Evolutionary conservation across 805 yeast genomes (phyloP), one percentile per base, ranked within the genome.

Genomic region (Komagataella populi): DNA sequence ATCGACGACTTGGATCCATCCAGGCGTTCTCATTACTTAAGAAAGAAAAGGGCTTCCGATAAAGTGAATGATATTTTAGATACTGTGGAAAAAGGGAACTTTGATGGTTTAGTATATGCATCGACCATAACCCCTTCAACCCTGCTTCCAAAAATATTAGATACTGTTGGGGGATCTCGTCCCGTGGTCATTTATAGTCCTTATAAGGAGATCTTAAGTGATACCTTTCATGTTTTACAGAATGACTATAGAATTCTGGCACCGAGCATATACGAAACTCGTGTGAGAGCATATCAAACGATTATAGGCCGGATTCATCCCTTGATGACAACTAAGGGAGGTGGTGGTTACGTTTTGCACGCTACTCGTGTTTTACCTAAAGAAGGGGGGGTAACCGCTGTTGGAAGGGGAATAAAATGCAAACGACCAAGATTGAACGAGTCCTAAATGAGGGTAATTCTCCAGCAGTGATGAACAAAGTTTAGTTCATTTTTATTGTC

Each of bases 271-370:
- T 73, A 77, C 55, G 96, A 90, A 64, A 79, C 95, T 1, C 74
- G 87, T 55, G 93, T 85, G 10, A 77, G 97, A 56, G 83, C 82
- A 49, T 90, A 84, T 63, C 99, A 93, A 70, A 88, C 97, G 3
- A 80, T 91, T 24, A 87, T 95, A 17, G 99, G 98, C 6, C 81
- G 95, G 62, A 71, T 91, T 60, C 99, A 93, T 65, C 99, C 99
- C 0, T 62, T 83, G 54, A 93, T 93, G 99, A 87, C 97, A 0
- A 81, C 84, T 74, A 76, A 87, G 59, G 89, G 96, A 6, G 90
- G 84, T 53, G 98, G 97, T 39, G 99, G 99, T 0, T 91, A 80
- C 63, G 63, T 93, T 2, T 69, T 89, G 56, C 76, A 81, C 70
- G 95, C 91, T 3, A 77, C 86, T 14, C 73, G 86, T 49, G 97